Conservation (phyloP, 345 rosid genomes). For the Brassica cretica region DNA sequence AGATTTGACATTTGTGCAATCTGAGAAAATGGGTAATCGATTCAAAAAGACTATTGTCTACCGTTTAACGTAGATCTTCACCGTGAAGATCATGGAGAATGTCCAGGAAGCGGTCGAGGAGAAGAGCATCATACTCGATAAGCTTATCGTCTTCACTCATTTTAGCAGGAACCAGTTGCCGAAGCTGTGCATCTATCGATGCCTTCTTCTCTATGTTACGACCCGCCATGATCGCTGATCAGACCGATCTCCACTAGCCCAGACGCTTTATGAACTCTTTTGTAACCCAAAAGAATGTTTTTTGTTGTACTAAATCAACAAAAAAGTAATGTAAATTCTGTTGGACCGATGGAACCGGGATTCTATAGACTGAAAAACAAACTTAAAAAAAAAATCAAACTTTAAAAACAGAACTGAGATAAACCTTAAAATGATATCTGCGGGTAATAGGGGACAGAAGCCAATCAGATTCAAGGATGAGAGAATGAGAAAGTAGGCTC, state of each 20-base stretch:
- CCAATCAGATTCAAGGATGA: not conserved
- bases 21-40: no score
- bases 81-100: slow-evolving; percentile 90
- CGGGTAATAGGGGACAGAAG: not conserved
- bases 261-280: slow-evolving; percentile 12
- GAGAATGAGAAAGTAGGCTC: slow-evolving; percentile 6
- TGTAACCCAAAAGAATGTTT: slow-evolving; percentile 9
- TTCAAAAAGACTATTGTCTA: slow-evolving; percentile 30
- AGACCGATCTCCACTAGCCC: not conserved
- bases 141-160: no score
- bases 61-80: slow-evolving; percentile 92
- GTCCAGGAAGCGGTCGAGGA: no score
- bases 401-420: slow-evolving; percentile 6
- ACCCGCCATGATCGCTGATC: slow-evolving; percentile 48
- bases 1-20: no score
- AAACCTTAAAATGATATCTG: slow-evolving; percentile 16
- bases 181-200: slow-evolving; percentile 29
- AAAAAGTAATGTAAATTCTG: not conserved
- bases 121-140: no score
- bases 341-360: slow-evolving; percentile 19
- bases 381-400: not conserved
- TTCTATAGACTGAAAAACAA: not conserved
- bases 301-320: not conserved
- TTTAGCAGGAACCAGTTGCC: no score
- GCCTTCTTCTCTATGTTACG: slow-evolving; percentile 83